These are phyloP conservation scores for Marvania coccoides DNA, from an alignment of 139 green algal genomes.

Conservation along the genomic window DNA sequence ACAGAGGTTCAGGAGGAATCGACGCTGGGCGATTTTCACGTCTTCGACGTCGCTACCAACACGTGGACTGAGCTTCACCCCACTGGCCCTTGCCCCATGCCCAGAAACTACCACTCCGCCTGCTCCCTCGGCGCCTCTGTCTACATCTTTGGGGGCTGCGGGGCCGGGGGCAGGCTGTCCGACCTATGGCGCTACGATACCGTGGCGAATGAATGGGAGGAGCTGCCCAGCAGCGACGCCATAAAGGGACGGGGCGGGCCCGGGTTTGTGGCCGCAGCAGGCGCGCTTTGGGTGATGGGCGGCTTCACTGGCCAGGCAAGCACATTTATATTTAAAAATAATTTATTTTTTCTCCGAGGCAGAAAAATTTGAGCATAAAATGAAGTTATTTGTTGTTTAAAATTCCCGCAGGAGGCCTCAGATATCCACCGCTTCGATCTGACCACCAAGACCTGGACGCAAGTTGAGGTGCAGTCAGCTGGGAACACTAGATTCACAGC, in stretches of 20 bases:
- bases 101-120: not conserved
- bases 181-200: slow-evolving; percentile 11
- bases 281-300: not conserved
- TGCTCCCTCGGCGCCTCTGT: not conserved
- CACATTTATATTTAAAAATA: no score
- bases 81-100: not conserved
- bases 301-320: slow-evolving; percentile 3
- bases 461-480: not conserved
- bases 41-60: not conserved
- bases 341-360: no score
- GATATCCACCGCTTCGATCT: slow-evolving; percentile 4
- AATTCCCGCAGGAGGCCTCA: no score
- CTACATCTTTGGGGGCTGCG: slow-evolving; percentile 12
- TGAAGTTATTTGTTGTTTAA: no score
- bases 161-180: not conserved
- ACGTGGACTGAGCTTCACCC: not conserved
- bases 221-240: not conserved
- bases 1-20: not conserved
- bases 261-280: not conserved
- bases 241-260: not conserved
- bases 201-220: not conserved
- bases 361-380: no score
- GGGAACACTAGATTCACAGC: not conserved
- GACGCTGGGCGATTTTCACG: slow-evolving; percentile 3
- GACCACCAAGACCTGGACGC: not conserved